Percentiles rank a stretch among this genome's conserved stretches.
Conservation (phyloP, 257 asterid genomes). For the Solanum sejunctum region DNA sequence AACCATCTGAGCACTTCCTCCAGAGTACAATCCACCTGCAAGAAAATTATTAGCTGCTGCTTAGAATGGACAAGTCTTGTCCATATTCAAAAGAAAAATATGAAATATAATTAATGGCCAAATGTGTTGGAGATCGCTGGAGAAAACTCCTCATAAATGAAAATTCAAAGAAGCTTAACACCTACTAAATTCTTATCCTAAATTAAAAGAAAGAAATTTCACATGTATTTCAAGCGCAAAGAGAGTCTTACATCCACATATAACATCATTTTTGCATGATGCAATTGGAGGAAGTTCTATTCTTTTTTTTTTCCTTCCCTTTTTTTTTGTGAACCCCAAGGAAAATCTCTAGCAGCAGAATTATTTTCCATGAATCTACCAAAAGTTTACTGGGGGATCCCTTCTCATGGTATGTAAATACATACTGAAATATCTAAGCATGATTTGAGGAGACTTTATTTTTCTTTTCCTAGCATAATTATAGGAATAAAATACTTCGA, state of each 20-base stretch:
- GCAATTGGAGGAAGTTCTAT: neutral
- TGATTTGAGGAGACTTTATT: neutral
- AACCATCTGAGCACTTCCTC: constrained; percentile 93
- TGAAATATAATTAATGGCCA: neutral
- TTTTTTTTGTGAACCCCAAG: neutral
- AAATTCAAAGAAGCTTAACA: neutral
- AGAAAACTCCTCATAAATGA: neutral
- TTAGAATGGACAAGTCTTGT: neutral
- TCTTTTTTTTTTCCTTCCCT: neutral
- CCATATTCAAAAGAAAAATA: neutral
- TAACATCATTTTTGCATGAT: neutral
- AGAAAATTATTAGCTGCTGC: neutral
- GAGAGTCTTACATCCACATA: neutral
- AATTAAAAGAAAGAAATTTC: neutral
- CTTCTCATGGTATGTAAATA: neutral
- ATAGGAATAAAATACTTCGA: neutral
- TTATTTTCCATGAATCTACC: neutral
- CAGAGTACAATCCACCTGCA: constrained; percentile 78
- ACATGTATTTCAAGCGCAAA: neutral
- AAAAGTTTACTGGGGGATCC: neutral
- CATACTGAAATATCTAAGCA: neutral
- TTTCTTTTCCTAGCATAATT: neutral
- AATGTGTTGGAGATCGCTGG: neutral
- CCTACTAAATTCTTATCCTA: neutral
- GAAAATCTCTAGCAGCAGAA: neutral